These are phyloP conservation scores for Lophiotrema nucula DNA, from an alignment of 495 filamentous ascomycete species.

Conservation along the genomic window DNA sequence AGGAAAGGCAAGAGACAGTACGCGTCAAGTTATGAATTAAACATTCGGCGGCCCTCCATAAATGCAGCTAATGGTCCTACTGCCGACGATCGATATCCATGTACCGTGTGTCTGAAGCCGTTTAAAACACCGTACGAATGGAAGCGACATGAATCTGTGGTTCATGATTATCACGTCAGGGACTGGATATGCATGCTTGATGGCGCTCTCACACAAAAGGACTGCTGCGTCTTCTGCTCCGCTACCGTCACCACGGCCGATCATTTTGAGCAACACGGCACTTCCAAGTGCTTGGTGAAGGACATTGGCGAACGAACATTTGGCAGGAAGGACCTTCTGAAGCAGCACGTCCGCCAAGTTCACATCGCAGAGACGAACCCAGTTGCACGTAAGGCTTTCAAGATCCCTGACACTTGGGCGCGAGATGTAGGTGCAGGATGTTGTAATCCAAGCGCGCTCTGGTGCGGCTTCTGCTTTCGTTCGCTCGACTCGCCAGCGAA, in stretches of 20 bases:
- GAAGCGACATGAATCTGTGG: constrained; percentile 3
- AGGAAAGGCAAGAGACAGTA: no score
- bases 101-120: not conserved
- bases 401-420: not conserved
- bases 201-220: not conserved
- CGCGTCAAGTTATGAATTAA: no score
- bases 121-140: constrained; percentile 2
- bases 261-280: constrained; percentile 4
- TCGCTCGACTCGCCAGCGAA: not conserved
- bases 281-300: not conserved
- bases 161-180: not conserved
- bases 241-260: not conserved
- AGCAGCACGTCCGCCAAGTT: not conserved
- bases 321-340: not conserved
- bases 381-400: no score
- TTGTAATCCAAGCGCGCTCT: not conserved
- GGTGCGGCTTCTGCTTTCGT: constrained; percentile 2
- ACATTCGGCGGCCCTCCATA: no score
- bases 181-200: constrained; percentile 7
- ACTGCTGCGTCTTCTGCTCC: not conserved
- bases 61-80: no score
- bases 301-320: not conserved
- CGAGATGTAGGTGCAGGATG: not conserved
- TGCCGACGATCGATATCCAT: no score
- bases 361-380: not conserved